phyloP scores from a whole-genome alignment of 768 basidiomycete genomes.

The Termitomyces eurrhizus region DNA sequence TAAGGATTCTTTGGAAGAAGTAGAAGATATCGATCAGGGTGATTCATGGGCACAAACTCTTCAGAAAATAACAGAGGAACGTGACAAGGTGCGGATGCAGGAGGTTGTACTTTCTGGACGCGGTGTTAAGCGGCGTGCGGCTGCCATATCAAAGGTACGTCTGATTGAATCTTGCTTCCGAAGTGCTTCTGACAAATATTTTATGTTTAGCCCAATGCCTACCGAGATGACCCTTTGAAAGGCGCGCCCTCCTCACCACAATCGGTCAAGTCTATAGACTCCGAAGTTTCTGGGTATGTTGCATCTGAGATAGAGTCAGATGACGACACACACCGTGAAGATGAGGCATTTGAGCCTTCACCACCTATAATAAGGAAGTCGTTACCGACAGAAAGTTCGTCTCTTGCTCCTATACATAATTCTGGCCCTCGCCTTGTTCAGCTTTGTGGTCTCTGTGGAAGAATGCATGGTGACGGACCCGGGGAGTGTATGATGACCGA shows the following conservation, averaged over 20 bases:
- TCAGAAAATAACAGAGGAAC: slow-evolving; percentile 43
- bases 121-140: slow-evolving; percentile 72
- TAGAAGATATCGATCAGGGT: slow-evolving; percentile 57
- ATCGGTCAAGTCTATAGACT: slow-evolving; percentile 19
- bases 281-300: slow-evolving; percentile 31
- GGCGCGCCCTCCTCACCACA: slow-evolving; percentile 5
- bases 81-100: slow-evolving; percentile 35
- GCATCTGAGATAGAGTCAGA: slow-evolving; percentile 27
- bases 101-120: slow-evolving; percentile 62
- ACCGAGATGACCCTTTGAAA: slow-evolving; percentile 15
- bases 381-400: not conserved
- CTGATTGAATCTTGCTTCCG: not conserved
- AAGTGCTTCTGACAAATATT: slow-evolving; percentile 1
- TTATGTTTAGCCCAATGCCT: slow-evolving; percentile 27
- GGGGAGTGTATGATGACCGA: slow-evolving; percentile 63
- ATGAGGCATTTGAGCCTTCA: slow-evolving; percentile 12
- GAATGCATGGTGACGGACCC: slow-evolving; percentile 40
- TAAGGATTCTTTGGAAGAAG: slow-evolving; percentile 65
- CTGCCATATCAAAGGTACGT: slow-evolving; percentile 47
- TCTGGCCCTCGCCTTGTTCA: slow-evolving; percentile 2
- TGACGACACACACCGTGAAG: slow-evolving; percentile 17
- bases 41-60: slow-evolving; percentile 85
- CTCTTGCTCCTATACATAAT: slow-evolving; percentile 17
- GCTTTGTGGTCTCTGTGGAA: slow-evolving; percentile 63
- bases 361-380: slow-evolving; percentile 16